Percentiles rank a stretch among this genome's conserved stretches.
Conservation (phyloP, 768 basidiomycete species). For the Neoboletus brunneissimus region DNA sequence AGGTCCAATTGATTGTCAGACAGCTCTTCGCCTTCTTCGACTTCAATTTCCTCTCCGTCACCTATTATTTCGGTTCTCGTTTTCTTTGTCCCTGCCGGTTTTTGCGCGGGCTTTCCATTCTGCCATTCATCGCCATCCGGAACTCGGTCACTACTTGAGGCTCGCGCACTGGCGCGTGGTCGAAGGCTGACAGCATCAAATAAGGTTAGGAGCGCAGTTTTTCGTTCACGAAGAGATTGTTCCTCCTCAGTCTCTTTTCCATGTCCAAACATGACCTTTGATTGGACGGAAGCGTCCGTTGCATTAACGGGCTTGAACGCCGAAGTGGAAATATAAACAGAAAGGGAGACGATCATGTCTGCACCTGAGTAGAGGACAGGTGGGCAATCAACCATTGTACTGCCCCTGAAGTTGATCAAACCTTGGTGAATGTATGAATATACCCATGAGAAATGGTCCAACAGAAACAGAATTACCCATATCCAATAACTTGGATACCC, state of each 20-base stretch:
- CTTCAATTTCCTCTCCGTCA: conserved; percentile 79
- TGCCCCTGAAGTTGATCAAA: conserved; percentile 63
- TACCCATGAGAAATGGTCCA: not conserved
- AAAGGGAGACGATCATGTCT: conserved; percentile 74
- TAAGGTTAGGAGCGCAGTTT: conserved; percentile 65
- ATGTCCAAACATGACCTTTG: conserved; percentile 58
- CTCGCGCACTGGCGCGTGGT: conserved; percentile 50
- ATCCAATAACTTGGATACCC: conserved; percentile 75
- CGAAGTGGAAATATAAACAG: conserved; percentile 60
- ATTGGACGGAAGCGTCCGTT: conserved; percentile 27
- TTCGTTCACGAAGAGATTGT: conserved; percentile 74
- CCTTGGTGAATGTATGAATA: conserved; percentile 35
- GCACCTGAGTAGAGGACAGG: conserved; percentile 67
- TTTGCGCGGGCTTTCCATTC: conserved; percentile 41
- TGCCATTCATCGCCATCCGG: conserved; percentile 33
- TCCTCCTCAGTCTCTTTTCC: conserved; percentile 80
- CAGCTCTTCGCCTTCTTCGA: conserved; percentile 80
- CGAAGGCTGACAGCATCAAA: conserved; percentile 73
- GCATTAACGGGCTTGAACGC: conserved; percentile 60
- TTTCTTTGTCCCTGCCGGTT: conserved; percentile 37
- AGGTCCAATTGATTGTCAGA: conserved; percentile 75
- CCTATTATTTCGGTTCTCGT: conserved; percentile 67
- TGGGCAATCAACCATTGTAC: conserved; percentile 78
- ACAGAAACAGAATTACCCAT: conserved; percentile 41
- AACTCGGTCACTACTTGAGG: conserved; percentile 28